These are phyloP conservation scores for Aspergillus ochraceus DNA, from an alignment of 2,329 filamentous ascomycete genomes.

Conservation along the genomic window DNA sequence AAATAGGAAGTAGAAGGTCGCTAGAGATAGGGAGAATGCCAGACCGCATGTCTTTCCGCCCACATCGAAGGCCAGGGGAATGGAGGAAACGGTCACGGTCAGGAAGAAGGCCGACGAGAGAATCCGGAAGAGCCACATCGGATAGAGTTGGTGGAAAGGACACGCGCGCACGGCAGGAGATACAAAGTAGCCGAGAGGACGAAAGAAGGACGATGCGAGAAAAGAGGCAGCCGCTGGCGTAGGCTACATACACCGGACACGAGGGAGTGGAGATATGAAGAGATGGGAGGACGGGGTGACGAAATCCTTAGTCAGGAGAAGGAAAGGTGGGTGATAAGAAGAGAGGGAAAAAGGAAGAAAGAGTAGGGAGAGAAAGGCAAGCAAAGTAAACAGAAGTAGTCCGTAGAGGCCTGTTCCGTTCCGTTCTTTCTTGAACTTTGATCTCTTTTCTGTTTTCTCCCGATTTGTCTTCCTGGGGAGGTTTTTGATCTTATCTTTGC, in stretches of 20 bases:
- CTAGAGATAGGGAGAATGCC: constrained; percentile 87
- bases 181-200: background rate
- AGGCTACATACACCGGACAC: background rate
- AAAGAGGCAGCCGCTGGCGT: background rate
- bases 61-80: constrained; percentile 96
- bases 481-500: background rate
- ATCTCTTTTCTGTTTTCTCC: background rate
- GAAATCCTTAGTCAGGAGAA: constrained; percentile 8
- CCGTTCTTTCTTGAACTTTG: background rate
- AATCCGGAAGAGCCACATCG: constrained; percentile 82
- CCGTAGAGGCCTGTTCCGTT: background rate
- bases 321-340: constrained; percentile 4
- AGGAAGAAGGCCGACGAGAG: constrained; percentile 83
- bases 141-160: constrained; percentile 10
- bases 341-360: background rate
- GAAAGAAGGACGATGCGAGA: background rate
- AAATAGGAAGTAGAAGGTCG: constrained; percentile 87
- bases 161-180: constrained; percentile 4
- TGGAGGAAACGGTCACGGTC: constrained; percentile 88
- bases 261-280: background rate
- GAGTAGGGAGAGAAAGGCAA: background rate
- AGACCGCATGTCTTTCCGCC: constrained; percentile 91
- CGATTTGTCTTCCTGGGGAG: background rate
- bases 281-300: constrained; percentile 10
- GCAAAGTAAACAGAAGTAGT: constrained; percentile 3